Evolutionary conservation across 2,329 filamentous ascomycete genomes (phyloP), one percentile per base, ranked within the genome.

Genomic region (Paecilomyces dactylethromorphus): DNA sequence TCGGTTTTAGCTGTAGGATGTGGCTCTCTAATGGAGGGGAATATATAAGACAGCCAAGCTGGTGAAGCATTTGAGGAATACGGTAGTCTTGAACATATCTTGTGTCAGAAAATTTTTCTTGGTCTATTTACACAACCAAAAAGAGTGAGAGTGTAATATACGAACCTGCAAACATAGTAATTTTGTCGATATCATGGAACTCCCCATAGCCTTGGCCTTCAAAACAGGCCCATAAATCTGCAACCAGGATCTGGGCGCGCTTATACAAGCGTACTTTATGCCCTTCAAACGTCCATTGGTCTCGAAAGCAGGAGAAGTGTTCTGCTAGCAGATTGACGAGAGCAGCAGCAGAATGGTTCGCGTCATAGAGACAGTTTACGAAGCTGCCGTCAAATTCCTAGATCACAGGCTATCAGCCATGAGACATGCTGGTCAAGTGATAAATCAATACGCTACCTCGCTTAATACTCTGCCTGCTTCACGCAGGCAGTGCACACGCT

Each of bases 201-300:
- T 83, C 79, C 32, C 94, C 95, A 68, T 87, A 92, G 26, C 84
- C 81, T 64, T 88, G 81, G 53, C 91, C 92, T 56, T 93, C 85
- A 72, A 97, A 97, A 63, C 92, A 95, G 4, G 94, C 95, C 95
- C 95, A 99, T 0, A 97, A 73, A 73, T 99, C 94, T 22, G 95
- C 95, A 2, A 96, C 92, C 21, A 97, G 83, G 60, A 99, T 99
- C 75, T 99, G 94, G 1, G 94, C 92, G 11, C 95, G 87, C 77
- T 99, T 99, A 70, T 96, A 86, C 62, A 99, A 84, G 13, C 91
- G 88, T 2, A 99, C 87, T 58, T 81, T 83, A 52, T 87, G 86
- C 10, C 87, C 87, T 56, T 93, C 87, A 70, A 92, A 96, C 3
- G 70, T 75, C 58, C 87, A 84, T 70, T 92, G 89, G 69, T 99